These are phyloP conservation scores for Metarhizium sp. DNA, from an alignment of 2,329 filamentous ascomycete species.

Conservation along the genomic window DNA sequence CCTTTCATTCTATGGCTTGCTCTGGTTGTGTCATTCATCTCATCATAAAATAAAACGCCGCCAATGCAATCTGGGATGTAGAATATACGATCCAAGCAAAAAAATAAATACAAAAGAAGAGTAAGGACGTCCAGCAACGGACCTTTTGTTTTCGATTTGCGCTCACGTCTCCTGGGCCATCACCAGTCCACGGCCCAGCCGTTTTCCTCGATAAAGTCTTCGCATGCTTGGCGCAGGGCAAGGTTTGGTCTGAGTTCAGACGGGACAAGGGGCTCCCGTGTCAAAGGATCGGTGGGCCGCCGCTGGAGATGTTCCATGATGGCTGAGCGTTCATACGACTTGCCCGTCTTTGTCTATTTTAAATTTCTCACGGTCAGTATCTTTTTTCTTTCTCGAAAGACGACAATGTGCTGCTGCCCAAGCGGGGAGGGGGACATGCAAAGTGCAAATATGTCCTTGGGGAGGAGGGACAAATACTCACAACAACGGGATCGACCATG, in stretches of 20 bases:
- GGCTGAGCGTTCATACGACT: slow-evolving; percentile 80
- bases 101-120: not conserved
- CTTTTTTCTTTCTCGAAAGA: not conserved
- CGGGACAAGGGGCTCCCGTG: slow-evolving; percentile 60
- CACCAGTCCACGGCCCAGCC: slow-evolving; percentile 92
- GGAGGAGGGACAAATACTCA: slow-evolving; percentile 20
- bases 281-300: slow-evolving; percentile 70
- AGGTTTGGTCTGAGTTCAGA: slow-evolving; percentile 74
- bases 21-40: not conserved
- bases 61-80: not conserved
- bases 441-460: not conserved
- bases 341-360: slow-evolving; percentile 66
- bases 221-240: slow-evolving; percentile 69
- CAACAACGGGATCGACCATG: slow-evolving; percentile 61
- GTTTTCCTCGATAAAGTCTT: slow-evolving; percentile 76
- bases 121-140: not conserved
- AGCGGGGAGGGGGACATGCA: not conserved
- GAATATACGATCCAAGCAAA: not conserved
- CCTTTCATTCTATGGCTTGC: not conserved
- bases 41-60: not conserved
- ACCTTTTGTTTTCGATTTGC: not conserved
- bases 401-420: not conserved
- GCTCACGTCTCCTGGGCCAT: not conserved
- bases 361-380: not conserved
- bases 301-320: slow-evolving; percentile 79